A percentile compares a stretch with the other conserved stretches of the same genome.
These are phyloP conservation scores for Cladosporium colombiae DNA, from an alignment of 2,329 filamentous ascomycete species.

Conservation along the genomic window DNA sequence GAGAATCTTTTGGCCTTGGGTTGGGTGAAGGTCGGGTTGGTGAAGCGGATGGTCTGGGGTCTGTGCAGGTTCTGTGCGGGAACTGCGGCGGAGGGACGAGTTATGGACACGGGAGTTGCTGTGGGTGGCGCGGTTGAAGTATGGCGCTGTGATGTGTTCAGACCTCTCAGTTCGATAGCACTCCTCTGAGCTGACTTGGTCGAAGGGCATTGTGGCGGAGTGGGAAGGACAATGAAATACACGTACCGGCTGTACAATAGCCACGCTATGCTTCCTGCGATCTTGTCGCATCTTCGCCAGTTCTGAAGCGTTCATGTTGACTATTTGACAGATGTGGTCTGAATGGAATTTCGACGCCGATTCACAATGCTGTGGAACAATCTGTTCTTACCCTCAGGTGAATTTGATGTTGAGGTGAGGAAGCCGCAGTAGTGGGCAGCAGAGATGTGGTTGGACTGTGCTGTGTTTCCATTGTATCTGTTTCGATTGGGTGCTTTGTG, in stretches of 20 bases:
- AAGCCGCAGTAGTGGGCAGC: not conserved
- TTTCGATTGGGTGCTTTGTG: not conserved
- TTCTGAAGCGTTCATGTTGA: not conserved
- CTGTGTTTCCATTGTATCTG: not conserved
- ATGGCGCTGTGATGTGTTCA: not conserved
- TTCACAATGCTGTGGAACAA: not conserved
- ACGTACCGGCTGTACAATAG: constrained; percentile 4
- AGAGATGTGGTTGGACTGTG: not conserved
- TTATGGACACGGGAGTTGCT: not conserved
- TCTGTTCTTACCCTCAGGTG: no score
- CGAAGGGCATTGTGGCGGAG: no score
- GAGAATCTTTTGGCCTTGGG: not conserved
- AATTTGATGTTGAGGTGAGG: not conserved
- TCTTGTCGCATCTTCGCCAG: constrained; percentile 15
- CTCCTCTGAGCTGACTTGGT: not conserved
- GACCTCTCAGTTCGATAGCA: not conserved
- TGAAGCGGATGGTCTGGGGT: constrained; percentile 7
- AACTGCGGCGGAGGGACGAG: constrained; percentile 9
- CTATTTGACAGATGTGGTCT: not conserved
- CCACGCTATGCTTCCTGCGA: constrained; percentile 10
- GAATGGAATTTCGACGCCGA: not conserved
- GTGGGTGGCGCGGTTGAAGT: not conserved
- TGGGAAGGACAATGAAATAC: not conserved
- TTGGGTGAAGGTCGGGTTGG: not conserved
- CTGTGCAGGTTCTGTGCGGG: not conserved